Evolutionary conservation across 2,329 filamentous ascomycete genomes (phyloP), one percentile per base, ranked within the genome.

Genomic region (Seiridium unicorne): DNA sequence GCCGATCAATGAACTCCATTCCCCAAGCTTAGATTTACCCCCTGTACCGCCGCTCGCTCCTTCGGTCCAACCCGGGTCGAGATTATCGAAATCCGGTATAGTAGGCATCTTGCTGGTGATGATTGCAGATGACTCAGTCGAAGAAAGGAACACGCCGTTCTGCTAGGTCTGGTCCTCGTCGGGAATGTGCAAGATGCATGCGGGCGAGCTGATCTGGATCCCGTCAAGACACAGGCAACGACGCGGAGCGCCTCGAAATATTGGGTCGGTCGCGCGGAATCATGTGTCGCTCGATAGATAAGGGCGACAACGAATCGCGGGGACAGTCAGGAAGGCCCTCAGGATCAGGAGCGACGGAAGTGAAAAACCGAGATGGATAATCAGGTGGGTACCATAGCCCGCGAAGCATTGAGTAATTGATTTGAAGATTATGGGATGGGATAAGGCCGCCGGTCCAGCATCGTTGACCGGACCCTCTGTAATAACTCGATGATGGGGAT

Each of bases 1-100:
- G 68, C 95, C 95, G 71, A 99, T 98, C 58, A 98, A 81, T 34
- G 93, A 96, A 51, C 93, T 96, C 93, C 94, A 98, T 73, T 88
- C 80, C 65, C 85, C 82, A 32, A 88, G 74, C 7, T 82, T 79
- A 57, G 83, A 79, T 51, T 78, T 79, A 38, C 75, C 72, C 42
- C 77, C 71, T 58, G 68, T 70, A 46, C 62, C 63, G 44, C 60
- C 58, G 49, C 65, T 68, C 53, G 48, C 63, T 47, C 68, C 66
- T 11, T 60, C 40, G 40, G 54, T 44, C 47, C 56, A 56, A 49
- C 55, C 58, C 55, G 63, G 62, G 53, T 58, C 63, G 64, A 61
- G 55, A 49, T 48, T 60, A 10, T 58, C 55, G 46, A 51, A 42
- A 47, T 61, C 46, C 58, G 60, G 60, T 46, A 60, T 51, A 55